Conservation (phyloP, 2,329 filamentous ascomycete genomes). For the Diaporthe ampelina region DNA sequence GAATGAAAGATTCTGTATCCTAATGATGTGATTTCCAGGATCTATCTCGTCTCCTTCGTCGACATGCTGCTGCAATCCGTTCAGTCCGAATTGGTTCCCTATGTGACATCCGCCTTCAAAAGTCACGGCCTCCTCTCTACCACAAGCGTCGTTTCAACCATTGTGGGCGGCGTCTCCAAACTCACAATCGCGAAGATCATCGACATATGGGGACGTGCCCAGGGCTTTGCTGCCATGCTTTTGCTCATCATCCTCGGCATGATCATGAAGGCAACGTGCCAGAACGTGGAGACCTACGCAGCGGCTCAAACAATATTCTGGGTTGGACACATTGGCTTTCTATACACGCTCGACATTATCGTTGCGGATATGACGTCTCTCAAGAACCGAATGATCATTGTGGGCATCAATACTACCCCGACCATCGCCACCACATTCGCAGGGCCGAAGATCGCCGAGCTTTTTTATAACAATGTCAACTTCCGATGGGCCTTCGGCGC, state of each 20-base stretch:
- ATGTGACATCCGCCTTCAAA: conserved; percentile 64
- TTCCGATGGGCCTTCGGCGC: conserved; percentile 79
- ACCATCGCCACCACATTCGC: conserved; percentile 77
- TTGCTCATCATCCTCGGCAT: conserved; percentile 65
- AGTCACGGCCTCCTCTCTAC: conserved; percentile 67
- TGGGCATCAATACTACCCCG: conserved; percentile 76
- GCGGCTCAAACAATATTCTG: conserved; percentile 77
- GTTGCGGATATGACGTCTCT: conserved; percentile 77
- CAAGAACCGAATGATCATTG: conserved; percentile 75
- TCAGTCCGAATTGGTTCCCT: conserved; percentile 54
- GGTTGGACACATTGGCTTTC: conserved; percentile 63
- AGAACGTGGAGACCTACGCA: conserved; percentile 71
- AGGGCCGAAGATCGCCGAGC: conserved; percentile 69
- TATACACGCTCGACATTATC: conserved; percentile 67
- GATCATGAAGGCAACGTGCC: conserved; percentile 76
- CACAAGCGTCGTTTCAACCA: conserved; percentile 66
- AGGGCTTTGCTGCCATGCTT: conserved; percentile 71
- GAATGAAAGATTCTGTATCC: neutral
- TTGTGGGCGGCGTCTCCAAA: conserved; percentile 73
- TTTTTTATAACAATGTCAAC: conserved; percentile 63
- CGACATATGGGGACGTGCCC: conserved; percentile 76
- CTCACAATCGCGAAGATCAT: conserved; percentile 76
- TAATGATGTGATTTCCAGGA: neutral
- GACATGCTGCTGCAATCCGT: conserved; percentile 4
- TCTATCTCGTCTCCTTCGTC: conserved; percentile 10